phyloP scores from a whole-genome alignment of 805 yeast species.

The Cyberlindnera mississippiensis region DNA sequence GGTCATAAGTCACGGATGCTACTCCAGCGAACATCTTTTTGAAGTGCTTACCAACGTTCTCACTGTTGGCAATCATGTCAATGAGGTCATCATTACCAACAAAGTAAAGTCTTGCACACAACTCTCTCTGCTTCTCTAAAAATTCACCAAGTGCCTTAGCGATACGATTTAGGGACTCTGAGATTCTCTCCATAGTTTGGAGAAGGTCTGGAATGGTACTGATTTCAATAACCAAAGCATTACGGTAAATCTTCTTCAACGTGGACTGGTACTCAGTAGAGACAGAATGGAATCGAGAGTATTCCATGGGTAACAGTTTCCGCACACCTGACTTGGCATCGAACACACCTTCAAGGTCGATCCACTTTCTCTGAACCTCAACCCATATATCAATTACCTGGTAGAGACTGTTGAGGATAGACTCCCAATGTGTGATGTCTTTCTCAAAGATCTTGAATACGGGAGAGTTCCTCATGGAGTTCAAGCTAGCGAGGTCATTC shows the following conservation, averaged over 20 bases:
- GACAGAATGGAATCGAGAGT: conserved; percentile 58
- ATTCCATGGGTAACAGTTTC: conserved; percentile 64
- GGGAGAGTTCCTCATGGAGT: conserved; percentile 69
- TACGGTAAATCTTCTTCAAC: conserved; percentile 45
- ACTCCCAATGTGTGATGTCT: conserved; percentile 51
- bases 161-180: conserved; percentile 54
- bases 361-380: conserved; percentile 86
- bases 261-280: conserved; percentile 57
- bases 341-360: conserved; percentile 78
- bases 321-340: conserved; percentile 54
- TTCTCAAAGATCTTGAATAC: conserved; percentile 58
- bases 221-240: conserved; percentile 52
- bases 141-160: conserved; percentile 69
- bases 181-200: conserved; percentile 42
- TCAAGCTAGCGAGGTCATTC: conserved; percentile 57
- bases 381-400: conserved; percentile 65
- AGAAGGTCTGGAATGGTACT: conserved; percentile 46
- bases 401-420: conserved; percentile 46
- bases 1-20: conserved; percentile 35
- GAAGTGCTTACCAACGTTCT: conserved; percentile 56
- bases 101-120: conserved; percentile 80
- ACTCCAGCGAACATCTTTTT: conserved; percentile 72
- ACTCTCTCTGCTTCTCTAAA: conserved; percentile 71
- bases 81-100: conserved; percentile 87
- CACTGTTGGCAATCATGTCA: conserved; percentile 70